phyloP scores from a whole-genome alignment of 73 alveolate genomes.

The Paraurostyla sp. region DNA sequence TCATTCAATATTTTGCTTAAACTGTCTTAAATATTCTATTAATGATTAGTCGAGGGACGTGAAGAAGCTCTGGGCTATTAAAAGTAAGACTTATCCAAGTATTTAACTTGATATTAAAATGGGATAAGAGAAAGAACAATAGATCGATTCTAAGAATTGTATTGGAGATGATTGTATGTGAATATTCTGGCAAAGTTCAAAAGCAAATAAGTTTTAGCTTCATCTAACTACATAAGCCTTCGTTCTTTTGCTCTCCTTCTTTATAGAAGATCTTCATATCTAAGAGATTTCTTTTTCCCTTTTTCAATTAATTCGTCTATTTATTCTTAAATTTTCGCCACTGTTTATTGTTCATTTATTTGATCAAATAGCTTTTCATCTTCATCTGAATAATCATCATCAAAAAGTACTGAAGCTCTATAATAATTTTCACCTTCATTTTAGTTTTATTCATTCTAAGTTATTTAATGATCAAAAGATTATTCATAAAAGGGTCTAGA shows the following conservation, averaged over 20 bases:
- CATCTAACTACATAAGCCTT: conserved; percentile 36
- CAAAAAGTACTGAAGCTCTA: too few relatives aligned
- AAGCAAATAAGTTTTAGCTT: conserved; percentile 22
- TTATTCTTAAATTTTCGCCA: conserved; percentile 35
- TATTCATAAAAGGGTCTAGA: too few relatives aligned
- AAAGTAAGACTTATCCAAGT: neutral
- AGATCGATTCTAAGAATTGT: neutral
- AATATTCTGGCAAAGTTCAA: conserved; percentile 35
- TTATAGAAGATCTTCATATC: neutral
- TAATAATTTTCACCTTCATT: too few relatives aligned
- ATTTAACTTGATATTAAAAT: neutral
- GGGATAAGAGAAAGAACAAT: conserved; percentile 25
- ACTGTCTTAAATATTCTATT: neutral
- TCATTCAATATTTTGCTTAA: neutral
- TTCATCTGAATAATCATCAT: conserved; percentile 50
- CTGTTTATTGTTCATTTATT: neutral
- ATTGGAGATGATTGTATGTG: neutral
- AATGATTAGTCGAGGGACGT: neutral
- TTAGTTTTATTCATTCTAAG: too few relatives aligned
- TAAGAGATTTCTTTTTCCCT: conserved; percentile 30
- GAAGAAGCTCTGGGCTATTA: neutral
- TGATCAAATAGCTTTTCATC: conserved; percentile 51
- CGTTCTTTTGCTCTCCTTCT: neutral
- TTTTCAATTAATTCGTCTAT: conserved; percentile 26
- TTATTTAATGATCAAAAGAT: too few relatives aligned